Percentiles rank a stretch among this genome's conserved stretches.
Evolutionary conservation across 106 monocot species (phyloP).

Genomic region (Phalaenopsis aphrodite): DNA sequence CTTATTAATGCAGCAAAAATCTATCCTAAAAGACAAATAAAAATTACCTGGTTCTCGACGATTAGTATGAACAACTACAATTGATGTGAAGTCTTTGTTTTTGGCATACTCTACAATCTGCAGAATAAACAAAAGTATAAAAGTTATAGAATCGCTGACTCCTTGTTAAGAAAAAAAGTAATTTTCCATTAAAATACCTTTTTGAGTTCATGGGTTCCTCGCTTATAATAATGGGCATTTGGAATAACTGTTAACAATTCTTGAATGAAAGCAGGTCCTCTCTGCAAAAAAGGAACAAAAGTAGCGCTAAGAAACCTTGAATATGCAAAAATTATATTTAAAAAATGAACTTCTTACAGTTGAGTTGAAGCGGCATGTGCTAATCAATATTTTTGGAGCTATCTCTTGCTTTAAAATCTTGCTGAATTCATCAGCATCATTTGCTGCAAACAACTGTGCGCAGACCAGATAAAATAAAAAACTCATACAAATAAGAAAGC

Average conservation of each 20-base stretch:
- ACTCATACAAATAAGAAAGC: background rate
- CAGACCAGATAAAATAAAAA: background rate
- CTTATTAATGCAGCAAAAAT: background rate
- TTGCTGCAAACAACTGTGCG: constrained; percentile 70
- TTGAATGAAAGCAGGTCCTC: constrained; percentile 88
- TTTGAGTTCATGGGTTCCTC: constrained; percentile 94
- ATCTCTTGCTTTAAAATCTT: constrained; percentile 43
- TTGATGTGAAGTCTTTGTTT: constrained; percentile 74
- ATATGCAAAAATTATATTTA: background rate
- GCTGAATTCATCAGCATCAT: constrained; percentile 92
- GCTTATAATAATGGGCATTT: constrained; percentile 77
- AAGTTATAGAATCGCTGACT: background rate
- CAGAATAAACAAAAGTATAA: constrained; percentile 5
- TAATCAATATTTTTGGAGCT: constrained; percentile 80
- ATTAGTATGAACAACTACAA: constrained; percentile 81
- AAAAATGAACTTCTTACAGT: constrained; percentile 33
- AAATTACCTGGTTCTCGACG: constrained; percentile 74
- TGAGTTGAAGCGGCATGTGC: constrained; percentile 87
- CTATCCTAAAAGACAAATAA: background rate
- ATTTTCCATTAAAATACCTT: constrained; percentile 34
- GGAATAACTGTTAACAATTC: constrained; percentile 76
- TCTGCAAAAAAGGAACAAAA: constrained; percentile 30
- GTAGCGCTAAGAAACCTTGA: background rate
- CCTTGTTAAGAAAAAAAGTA: background rate
- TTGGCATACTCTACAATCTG: constrained; percentile 90